Percentiles rank a stretch among this genome's conserved stretches.
Evolutionary conservation across 805 yeast species (phyloP).

Genomic region (Torulaspora microellipsoides): DNA sequence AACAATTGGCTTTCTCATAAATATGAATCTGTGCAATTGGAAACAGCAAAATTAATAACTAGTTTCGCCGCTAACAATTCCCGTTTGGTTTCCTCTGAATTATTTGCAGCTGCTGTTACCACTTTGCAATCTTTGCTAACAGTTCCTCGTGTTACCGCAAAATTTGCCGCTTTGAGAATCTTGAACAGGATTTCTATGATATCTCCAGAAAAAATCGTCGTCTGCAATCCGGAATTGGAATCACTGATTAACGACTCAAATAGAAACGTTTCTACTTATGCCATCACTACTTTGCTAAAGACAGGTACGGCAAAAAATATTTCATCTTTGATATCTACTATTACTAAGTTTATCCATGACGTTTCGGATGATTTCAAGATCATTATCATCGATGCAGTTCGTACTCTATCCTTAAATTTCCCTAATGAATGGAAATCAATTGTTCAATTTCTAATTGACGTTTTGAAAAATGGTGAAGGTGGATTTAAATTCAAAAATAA

Average conservation of each 20-base stretch:
- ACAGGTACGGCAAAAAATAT: constrained; percentile 90
- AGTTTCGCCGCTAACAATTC: constrained; percentile 48
- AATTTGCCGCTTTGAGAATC: constrained; percentile 91
- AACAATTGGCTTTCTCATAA: constrained; percentile 70
- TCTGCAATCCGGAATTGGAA: constrained; percentile 83
- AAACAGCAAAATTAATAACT: constrained; percentile 65
- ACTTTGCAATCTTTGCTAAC: constrained; percentile 71
- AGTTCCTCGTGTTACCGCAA: constrained; percentile 85
- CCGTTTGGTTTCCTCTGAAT: constrained; percentile 54
- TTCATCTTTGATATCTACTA: constrained; percentile 81
- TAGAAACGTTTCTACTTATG: constrained; percentile 91
- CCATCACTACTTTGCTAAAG: constrained; percentile 91
- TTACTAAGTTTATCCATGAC: constrained; percentile 84
- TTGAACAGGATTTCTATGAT: constrained; percentile 79
- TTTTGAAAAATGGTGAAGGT: constrained; percentile 81
- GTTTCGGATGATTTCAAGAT: constrained; percentile 94
- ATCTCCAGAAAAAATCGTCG: constrained; percentile 72
- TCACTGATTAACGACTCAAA: constrained; percentile 80
- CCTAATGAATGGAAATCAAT: constrained; percentile 84
- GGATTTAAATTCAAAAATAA: constrained; percentile 79
- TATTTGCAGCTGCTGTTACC: constrained; percentile 64
- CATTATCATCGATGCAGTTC: constrained; percentile 91
- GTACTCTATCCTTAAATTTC: constrained; percentile 87
- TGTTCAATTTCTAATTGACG: constrained; percentile 74
- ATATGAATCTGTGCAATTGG: constrained; percentile 85